Conservation (phyloP, 2,329 filamentous ascomycete species). For the Aspergillus neoniger region DNA sequence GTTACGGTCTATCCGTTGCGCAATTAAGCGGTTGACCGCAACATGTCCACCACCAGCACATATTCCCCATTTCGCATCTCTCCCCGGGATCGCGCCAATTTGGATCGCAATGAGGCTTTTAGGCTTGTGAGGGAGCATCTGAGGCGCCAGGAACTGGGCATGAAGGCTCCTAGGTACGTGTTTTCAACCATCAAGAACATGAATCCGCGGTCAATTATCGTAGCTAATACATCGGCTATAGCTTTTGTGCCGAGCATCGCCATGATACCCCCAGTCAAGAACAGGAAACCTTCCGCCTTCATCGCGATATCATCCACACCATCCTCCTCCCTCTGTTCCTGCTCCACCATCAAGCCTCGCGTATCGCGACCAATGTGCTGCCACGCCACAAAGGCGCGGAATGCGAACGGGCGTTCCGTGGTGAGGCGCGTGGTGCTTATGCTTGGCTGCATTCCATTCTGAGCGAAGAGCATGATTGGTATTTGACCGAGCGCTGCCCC, state of each 20-base stretch:
- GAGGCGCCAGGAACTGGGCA: constrained; percentile 38
- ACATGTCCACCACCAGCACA: constrained; percentile 20
- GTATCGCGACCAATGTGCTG: constrained; percentile 53
- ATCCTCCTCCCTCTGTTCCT: constrained; percentile 60
- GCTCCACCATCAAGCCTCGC: constrained; percentile 57
- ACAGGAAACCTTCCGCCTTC: constrained; percentile 47
- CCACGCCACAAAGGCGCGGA: constrained; percentile 53
- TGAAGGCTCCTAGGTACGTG: constrained; percentile 34
- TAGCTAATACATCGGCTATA: constrained; percentile 21
- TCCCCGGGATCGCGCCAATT: constrained; percentile 29
- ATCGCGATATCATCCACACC: constrained; percentile 62
- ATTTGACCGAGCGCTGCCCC: constrained; percentile 57
- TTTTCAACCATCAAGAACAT: background rate
- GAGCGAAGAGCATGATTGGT: constrained; percentile 60
- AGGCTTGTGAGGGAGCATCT: constrained; percentile 36
- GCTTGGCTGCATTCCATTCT: constrained; percentile 62
- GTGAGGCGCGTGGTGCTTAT: constrained; percentile 59
- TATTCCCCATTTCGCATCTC: constrained; percentile 37
- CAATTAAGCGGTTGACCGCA: constrained; percentile 3
- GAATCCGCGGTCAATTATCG: background rate
- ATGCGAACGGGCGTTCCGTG: constrained; percentile 59
- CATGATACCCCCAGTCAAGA: constrained; percentile 33
- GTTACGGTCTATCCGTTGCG: background rate
- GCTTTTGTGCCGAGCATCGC: constrained; percentile 41
- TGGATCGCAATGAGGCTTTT: constrained; percentile 41